Conservation (phyloP, 2,329 filamentous ascomycete genomes). For the Neonectria ditissima region DNA sequence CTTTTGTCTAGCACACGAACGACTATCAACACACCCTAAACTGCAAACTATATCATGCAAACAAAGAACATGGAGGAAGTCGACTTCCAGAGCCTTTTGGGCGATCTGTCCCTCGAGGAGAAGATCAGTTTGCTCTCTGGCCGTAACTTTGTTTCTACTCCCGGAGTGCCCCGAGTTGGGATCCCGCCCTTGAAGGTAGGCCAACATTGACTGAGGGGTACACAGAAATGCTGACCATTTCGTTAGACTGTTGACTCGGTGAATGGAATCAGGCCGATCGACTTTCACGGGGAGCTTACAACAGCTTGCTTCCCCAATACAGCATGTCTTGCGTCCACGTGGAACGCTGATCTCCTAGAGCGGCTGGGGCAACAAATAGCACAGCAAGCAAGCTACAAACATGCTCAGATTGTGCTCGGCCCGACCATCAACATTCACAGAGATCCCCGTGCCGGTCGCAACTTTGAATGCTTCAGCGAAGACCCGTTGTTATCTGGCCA, state of each 20-base stretch:
- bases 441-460: conserved; percentile 29
- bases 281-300: conserved; percentile 22
- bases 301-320: conserved; percentile 28
- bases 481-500: conserved; percentile 33
- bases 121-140: conserved; percentile 15
- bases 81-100: neutral
- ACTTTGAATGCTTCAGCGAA: conserved; percentile 38
- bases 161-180: conserved; percentile 1
- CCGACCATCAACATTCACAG: conserved; percentile 34
- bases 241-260: conserved; percentile 26
- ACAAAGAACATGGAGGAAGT: neutral
- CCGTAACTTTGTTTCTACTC: conserved; percentile 11
- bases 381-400: conserved; percentile 22
- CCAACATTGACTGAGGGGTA: neutral
- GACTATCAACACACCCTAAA: neutral
- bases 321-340: conserved; percentile 25
- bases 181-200: conserved; percentile 4
- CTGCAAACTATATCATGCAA: too few species aligned
- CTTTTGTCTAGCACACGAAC: neutral
- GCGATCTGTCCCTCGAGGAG: conserved; percentile 5
- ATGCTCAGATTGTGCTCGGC: conserved; percentile 28
- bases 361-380: conserved; percentile 16
- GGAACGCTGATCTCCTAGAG: conserved; percentile 21
- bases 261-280: conserved; percentile 28
- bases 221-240: neutral